Evolutionary conservation across 1,284 basidiomycete species (phyloP), one percentile per base, ranked within the genome.

Genomic region (Sutorius eximius): DNA sequence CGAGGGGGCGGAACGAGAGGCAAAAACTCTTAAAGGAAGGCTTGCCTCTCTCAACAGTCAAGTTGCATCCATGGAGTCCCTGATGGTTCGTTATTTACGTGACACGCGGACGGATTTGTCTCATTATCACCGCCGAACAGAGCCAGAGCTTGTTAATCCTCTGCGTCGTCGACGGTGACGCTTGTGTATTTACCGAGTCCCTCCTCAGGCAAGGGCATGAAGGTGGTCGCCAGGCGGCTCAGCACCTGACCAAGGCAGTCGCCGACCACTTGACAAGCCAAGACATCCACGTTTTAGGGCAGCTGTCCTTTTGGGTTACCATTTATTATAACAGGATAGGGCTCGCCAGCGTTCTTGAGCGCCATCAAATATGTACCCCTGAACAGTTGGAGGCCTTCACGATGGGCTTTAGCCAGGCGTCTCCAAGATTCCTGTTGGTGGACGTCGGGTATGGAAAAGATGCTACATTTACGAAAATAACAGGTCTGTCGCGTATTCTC

Each of bases 371-470:
- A 51, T 89, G 87, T 64, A 80, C 79, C 37, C 70, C 72, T 24
- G 83, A 86, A 45, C 83, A 89, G 59, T 79, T 89, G 59, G 82
- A 88, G 48, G 78, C 74, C 10, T 91, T 91, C 71, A 72, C 74
- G 20, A 68, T 82, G 73, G 89, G 89, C 42, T 86, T 91, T 61
- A 85, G 82, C 55, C 82, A 88, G 65, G 77, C 84, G 15, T 89
- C 86, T 27, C 81, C 85, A 15, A 80, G 85, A 45, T 87, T 89
- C 66, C 70, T 77, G 55, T 75, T 88, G 54, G 79, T 91, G 56
- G 91, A 93, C 64, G 86, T 86, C 38, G 88, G 88, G 20, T 76
- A 77, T 51, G 81, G 80, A 52, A 85, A 82, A 63, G 86, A 88
- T 53, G 79, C 78, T 8, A 76, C 80, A 8, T 84, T 86, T 63